These are phyloP conservation scores for Chaetomidium leptoderma DNA, from an alignment of 495 filamentous ascomycete species.

Conservation along the genomic window DNA sequence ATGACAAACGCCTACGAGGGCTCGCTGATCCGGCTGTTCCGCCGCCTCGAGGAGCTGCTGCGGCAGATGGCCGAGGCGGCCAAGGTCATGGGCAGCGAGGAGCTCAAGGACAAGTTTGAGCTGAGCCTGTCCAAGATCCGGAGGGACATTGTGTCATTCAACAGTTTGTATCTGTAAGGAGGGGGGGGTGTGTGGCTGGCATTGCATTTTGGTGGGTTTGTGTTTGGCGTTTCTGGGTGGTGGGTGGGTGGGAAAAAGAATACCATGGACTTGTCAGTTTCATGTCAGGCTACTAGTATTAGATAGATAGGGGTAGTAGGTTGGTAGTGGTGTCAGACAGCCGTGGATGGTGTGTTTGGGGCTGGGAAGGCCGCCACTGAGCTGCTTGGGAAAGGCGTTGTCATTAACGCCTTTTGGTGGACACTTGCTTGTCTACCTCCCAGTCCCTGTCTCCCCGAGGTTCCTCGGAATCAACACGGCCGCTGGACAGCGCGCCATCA, in stretches of 20 bases:
- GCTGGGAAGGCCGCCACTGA: no score
- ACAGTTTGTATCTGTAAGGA: constrained; percentile 78
- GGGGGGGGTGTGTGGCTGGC: neutral
- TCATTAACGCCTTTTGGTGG: no score
- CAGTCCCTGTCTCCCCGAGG: neutral
- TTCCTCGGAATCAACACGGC: constrained; percentile 9
- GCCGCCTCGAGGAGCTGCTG: constrained; percentile 90
- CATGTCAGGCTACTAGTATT: neutral
- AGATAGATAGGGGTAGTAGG: neutral
- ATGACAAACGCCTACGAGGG: constrained; percentile 99
- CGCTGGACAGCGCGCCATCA: constrained; percentile 14
- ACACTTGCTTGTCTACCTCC: neutral
- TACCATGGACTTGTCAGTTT: constrained; percentile 9
- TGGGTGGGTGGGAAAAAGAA: constrained; percentile 5
- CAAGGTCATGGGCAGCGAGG: constrained; percentile 96
- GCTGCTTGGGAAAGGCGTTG: no score
- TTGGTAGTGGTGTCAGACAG: neutral
- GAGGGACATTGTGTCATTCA: constrained; percentile 88
- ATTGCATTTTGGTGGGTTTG: neutral
- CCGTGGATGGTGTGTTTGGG: neutral
- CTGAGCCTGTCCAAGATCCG: constrained; percentile 74
- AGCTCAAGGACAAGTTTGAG: constrained; percentile 87
- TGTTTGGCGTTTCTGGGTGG: constrained; percentile 7
- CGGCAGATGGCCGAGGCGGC: constrained; percentile 94
- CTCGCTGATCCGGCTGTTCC: constrained; percentile 90